Conservation (phyloP, 345 rosid species). For the Crucihimalaya himalaica region DNA sequence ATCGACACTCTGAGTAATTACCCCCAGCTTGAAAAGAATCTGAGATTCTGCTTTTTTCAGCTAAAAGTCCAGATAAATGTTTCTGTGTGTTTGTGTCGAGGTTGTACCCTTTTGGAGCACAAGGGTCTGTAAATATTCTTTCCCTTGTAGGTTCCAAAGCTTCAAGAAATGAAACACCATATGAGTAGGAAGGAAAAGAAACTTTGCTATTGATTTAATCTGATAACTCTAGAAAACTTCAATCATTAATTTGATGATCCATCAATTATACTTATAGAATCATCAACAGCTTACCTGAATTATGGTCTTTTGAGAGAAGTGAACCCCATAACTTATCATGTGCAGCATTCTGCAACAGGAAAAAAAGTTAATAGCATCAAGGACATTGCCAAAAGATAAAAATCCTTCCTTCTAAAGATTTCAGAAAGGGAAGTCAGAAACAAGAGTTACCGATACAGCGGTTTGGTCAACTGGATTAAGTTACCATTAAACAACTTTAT, state of each 20-base stretch:
- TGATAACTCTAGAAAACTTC: neutral
- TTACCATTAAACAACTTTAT: neutral
- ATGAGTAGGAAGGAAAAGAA: neutral
- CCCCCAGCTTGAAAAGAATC: constrained; percentile 62
- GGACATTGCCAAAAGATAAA: constrained; percentile 1
- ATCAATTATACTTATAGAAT: neutral
- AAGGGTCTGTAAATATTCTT: constrained; percentile 62
- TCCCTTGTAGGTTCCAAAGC: constrained; percentile 47
- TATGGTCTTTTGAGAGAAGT: constrained; percentile 50
- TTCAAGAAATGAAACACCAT: constrained; percentile 38
- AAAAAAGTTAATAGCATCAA: constrained; percentile 31
- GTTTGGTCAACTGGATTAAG: neutral
- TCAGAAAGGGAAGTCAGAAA: neutral
- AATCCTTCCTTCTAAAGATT: neutral
- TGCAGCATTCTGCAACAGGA: constrained; percentile 76
- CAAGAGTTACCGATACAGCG: neutral
- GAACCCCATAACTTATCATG: constrained; percentile 73
- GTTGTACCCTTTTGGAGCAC: constrained; percentile 80
- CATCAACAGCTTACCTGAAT: constrained; percentile 45
- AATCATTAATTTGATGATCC: neutral
- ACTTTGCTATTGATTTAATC: neutral
- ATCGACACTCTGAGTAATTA: constrained; percentile 92
- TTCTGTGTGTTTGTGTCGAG: constrained; percentile 43
- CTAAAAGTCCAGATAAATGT: constrained; percentile 52
- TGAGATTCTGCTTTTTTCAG: constrained; percentile 43